A percentile compares a stretch with the other conserved stretches of the same genome.
These are phyloP conservation scores for Diaporthe sp. DNA, from an alignment of 2,329 filamentous ascomycete genomes.

Conservation along the genomic window DNA sequence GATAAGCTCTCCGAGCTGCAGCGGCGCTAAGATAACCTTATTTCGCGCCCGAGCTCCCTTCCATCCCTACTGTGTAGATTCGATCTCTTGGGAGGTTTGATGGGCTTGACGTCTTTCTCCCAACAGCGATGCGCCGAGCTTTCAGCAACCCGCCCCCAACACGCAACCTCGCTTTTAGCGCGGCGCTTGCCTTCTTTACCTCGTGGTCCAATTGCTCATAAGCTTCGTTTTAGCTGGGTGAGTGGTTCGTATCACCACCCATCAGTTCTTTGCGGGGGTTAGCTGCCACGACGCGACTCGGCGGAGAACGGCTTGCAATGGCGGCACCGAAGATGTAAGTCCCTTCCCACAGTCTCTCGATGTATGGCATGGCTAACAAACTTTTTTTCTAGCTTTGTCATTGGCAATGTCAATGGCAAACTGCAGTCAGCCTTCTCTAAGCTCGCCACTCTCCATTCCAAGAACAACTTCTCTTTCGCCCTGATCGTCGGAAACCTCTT, in stretches of 20 bases:
- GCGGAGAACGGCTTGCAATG: slow-evolving; percentile 13
- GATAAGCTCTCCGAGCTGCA: slow-evolving; percentile 10
- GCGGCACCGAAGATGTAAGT: slow-evolving; percentile 39
- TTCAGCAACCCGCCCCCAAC: not conserved
- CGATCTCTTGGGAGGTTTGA: not conserved
- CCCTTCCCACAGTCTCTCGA: not conserved
- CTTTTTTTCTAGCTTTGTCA: slow-evolving; percentile 73
- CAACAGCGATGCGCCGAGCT: slow-evolving; percentile 9
- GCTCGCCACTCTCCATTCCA: slow-evolving; percentile 82
- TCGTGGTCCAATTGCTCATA: not conserved
- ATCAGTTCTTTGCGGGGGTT: not conserved
- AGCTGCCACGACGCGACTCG: not conserved
- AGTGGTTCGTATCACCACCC: not conserved
- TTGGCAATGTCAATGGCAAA: slow-evolving; percentile 87
- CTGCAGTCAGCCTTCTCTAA: slow-evolving; percentile 84
- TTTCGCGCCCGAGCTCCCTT: slow-evolving; percentile 14
- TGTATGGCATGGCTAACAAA: not conserved
- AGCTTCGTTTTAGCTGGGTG: not conserved
- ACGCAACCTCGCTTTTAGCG: not conserved
- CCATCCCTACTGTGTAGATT: not conserved
- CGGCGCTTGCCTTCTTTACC: not conserved
- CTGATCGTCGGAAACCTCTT: slow-evolving; percentile 91
- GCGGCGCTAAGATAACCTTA: slow-evolving; percentile 42
- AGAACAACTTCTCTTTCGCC: slow-evolving; percentile 90
- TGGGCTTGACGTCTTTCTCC: not conserved